Evolutionary conservation across 257 asterid species (phyloP).

Genomic region (Paraleonurus japonicus): DNA sequence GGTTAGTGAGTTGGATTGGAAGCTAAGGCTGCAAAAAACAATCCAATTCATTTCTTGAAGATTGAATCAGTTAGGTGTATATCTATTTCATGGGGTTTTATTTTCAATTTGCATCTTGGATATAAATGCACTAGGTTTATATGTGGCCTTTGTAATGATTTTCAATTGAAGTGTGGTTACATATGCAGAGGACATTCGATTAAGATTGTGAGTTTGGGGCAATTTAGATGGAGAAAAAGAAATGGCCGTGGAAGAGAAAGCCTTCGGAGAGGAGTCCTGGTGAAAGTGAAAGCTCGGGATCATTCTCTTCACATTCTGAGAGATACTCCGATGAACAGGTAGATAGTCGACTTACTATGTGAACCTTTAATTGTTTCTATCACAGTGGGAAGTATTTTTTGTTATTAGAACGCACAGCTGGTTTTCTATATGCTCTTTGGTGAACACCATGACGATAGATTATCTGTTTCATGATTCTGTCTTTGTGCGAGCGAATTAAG

Average conservation of each 20-base stretch:
- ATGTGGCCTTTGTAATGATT: conserved; percentile 2
- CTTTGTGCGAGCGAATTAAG: not conserved
- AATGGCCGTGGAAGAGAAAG: conserved; percentile 74
- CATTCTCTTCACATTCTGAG: conserved; percentile 65
- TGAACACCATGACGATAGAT: not conserved
- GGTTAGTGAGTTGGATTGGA: conserved; percentile 37
- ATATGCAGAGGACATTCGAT: conserved; percentile 30
- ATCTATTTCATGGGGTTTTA: not conserved
- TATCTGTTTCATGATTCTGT: not conserved
- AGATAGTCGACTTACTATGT: not conserved
- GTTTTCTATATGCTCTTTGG: not conserved
- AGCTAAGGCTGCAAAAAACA: conserved; percentile 36
- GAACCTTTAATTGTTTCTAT: not conserved
- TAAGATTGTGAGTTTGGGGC: conserved; percentile 24
- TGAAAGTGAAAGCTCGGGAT: conserved; percentile 69
- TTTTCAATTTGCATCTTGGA: not conserved
- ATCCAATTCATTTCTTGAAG: conserved; percentile 23
- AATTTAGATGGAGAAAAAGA: conserved; percentile 62
- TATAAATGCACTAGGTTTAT: not conserved
- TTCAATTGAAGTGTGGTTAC: conserved; percentile 2
- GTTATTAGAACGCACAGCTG: not conserved
- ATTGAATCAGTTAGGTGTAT: conserved; percentile 24
- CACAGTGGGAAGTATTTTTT: not conserved
- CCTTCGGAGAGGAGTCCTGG: conserved; percentile 69
- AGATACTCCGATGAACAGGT: conserved; percentile 78